Evolutionary conservation across 305 asterid species (phyloP).

Genomic region (Solanum aculeatissimum): DNA sequence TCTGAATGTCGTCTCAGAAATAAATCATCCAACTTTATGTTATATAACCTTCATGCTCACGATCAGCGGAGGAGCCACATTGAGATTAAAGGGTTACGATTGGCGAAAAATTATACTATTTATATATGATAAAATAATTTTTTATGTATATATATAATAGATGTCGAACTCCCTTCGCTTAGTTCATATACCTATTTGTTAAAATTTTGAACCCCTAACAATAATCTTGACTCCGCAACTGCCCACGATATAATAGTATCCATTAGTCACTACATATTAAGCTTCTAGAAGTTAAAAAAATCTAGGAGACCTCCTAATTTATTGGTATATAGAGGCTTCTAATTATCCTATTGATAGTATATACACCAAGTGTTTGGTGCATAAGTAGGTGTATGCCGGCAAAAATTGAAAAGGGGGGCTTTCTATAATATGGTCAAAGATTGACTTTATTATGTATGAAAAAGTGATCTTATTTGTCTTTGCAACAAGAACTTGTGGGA

Average conservation of each 20-base stretch:
- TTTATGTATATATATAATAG: too few relatives aligned
- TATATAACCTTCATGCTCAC: not conserved
- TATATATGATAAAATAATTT: too few relatives aligned
- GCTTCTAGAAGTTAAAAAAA: not conserved
- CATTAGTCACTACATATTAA: not conserved
- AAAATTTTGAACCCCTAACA: too few relatives aligned
- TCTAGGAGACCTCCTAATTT: not conserved
- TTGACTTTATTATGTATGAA: not conserved
- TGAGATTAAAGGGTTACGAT: too few relatives aligned
- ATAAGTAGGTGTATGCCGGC: not conserved
- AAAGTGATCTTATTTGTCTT: not conserved
- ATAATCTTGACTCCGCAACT: too few relatives aligned
- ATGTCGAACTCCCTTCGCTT: too few relatives aligned
- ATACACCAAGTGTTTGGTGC: not conserved
- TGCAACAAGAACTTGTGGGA: not conserved
- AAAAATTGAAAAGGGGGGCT: not conserved
- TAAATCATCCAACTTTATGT: not conserved
- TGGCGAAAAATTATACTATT: too few relatives aligned
- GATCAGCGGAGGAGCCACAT: not conserved
- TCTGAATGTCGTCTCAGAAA: not conserved
- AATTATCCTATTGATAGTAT: not conserved
- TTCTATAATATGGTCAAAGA: not conserved
- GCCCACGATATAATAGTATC: too few relatives aligned
- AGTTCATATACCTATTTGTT: too few relatives aligned
- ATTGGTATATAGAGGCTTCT: not conserved